Evolutionary conservation across 768 basidiomycete species (phyloP), one percentile per base, ranked within the genome.

Genomic region (Pisolithus tinctorius): DNA sequence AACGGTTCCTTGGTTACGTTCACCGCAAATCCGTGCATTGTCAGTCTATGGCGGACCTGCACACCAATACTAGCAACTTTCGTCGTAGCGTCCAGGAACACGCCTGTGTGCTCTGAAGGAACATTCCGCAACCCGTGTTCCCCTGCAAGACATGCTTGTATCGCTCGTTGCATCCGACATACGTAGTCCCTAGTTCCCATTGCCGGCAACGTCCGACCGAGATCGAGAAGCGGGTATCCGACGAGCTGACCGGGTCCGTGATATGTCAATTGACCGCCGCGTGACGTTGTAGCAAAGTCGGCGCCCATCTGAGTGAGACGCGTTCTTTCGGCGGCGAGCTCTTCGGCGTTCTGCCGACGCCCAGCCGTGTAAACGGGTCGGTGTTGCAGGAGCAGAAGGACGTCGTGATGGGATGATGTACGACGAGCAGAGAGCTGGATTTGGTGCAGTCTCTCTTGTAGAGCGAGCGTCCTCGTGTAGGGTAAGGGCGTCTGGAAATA

Each of bases 181-280:
- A 98, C 86, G 65, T 96, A 98, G 56, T 85, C 83, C 6, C 29
- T 46, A 26, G 84, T 81, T 50, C 83, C 75, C 64, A 81, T 74
- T 47, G 84, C 72, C 7, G 93, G 90, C 42, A 79, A 72, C 59
- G 86, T 82, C 31, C 84, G 82, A n/a, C 81, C 81, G 17, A 98
- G 78, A 71, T 98, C 95, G 47, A 97, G 74, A 47, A 98, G 75
- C 2, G 93, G 92, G 65, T 99, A 99, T 27, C 93, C 96, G 14
- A 97, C 88, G 60, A 99, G 75, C 69, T 99, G 96, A 6, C 96
- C 96, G 1, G 96, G 94, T 0, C 96, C 96, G 66, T 99, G 96
- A 68, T 91, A 99, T 1, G 96, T 99, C 51, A 93, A 78, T 70
- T 97, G 86, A 2, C 96, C 96, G 13, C 96, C 96, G 48, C 96